Conservation (phyloP, 1,284 basidiomycete genomes). For the Exobasidium cylindrosporum region DNA sequence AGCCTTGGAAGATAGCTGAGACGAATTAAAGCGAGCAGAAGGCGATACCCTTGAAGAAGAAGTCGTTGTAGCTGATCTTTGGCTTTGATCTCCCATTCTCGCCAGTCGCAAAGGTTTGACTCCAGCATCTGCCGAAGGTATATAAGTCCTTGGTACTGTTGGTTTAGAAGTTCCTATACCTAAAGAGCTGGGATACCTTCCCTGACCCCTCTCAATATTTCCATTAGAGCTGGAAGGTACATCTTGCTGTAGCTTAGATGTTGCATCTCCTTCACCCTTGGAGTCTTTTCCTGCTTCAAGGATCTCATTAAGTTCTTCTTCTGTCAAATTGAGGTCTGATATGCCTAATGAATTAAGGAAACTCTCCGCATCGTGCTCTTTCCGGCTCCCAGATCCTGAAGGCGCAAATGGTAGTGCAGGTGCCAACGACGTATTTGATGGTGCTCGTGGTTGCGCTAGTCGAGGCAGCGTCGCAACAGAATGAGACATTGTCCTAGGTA, state of each 20-base stretch:
- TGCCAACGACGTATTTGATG: constrained; percentile 2
- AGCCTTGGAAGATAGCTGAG: constrained; percentile 28
- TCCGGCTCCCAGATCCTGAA: constrained; percentile 32
- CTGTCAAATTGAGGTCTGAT: constrained; percentile 23
- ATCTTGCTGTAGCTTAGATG: background rate
- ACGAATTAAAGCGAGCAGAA: constrained; percentile 17
- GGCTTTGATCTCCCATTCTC: constrained; percentile 29
- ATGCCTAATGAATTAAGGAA: constrained; percentile 37
- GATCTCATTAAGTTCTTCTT: constrained; percentile 33
- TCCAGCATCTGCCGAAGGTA: constrained; percentile 34
- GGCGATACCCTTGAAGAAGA: constrained; percentile 20
- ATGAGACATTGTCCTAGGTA: background rate
- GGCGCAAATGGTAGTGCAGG: constrained; percentile 29
- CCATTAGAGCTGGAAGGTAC: background rate
- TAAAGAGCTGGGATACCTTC: constrained; percentile 11
- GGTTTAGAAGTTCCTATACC: constrained; percentile 12
- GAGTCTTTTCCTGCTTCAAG: constrained; percentile 20
- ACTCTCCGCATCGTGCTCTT: constrained; percentile 38
- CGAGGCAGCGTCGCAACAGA: background rate
- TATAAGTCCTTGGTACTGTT: constrained; percentile 20
- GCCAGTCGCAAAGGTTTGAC: constrained; percentile 43
- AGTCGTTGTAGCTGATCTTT: background rate
- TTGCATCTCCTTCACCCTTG: constrained; percentile 14
- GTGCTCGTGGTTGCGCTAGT: constrained; percentile 8
- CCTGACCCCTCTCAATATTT: background rate